A percentile compares a stretch with the other conserved stretches of the same genome.
phyloP scores from a whole-genome alignment of 2,329 filamentous ascomycete species.

The Hansfordia pulvinata region DNA sequence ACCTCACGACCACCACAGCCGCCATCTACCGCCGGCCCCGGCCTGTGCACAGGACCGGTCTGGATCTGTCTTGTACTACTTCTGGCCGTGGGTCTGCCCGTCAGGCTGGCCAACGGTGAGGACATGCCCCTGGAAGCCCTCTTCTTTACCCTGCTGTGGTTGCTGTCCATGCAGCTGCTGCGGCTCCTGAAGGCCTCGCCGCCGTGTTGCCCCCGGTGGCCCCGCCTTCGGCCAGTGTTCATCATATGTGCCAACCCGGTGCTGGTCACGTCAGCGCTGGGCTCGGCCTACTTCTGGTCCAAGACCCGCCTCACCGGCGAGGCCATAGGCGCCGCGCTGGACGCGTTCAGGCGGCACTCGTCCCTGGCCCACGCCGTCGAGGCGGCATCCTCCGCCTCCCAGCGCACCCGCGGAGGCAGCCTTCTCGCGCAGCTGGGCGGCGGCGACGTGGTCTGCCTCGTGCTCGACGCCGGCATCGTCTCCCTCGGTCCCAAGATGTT shows the following conservation, averaged over 20 bases:
- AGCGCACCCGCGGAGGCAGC: conserved; percentile 5
- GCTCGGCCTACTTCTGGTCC: conserved; percentile 15
- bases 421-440: conserved; percentile 12
- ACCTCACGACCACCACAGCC: conserved; percentile 2
- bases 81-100: conserved; percentile 11
- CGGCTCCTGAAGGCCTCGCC: conserved; percentile 9
- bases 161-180: conserved; percentile 12
- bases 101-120: conserved; percentile 11
- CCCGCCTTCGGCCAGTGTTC: conserved; percentile 6
- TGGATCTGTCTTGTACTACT: conserved; percentile 14
- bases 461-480: conserved; percentile 17
- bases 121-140: conserved; percentile 14
- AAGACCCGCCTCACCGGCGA: conserved; percentile 10
- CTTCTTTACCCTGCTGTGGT: conserved; percentile 14
- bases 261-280: conserved; percentile 12
- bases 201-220: conserved; percentile 6
- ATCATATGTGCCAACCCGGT: conserved; percentile 15
- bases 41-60: conserved; percentile 11
- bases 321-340: conserved; percentile 8
- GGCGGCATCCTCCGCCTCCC: too few relatives aligned
- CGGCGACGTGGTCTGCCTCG: conserved; percentile 13
- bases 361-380: conserved; percentile 11
- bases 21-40: conserved; percentile 1
- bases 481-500: conserved; percentile 20
- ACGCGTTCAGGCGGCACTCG: conserved; percentile 11